These are phyloP conservation scores for Lachnellula cervina DNA, from an alignment of 2,329 filamentous ascomycete genomes.

Conservation along the genomic window DNA sequence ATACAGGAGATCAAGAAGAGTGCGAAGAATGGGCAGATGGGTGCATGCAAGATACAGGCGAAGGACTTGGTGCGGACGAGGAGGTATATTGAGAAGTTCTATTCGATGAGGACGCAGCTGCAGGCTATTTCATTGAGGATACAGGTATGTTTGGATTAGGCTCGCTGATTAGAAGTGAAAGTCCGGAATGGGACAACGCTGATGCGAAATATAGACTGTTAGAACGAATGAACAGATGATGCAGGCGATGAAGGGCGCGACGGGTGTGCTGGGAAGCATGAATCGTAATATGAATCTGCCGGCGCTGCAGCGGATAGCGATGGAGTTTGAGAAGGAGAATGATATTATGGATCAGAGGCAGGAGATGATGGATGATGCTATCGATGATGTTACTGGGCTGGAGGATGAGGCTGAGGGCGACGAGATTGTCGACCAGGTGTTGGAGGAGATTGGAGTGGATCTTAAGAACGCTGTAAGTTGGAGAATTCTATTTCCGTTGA, in stretches of 20 bases:
- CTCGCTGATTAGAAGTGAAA: background rate
- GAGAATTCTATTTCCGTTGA: background rate
- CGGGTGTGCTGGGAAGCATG: constrained; percentile 89
- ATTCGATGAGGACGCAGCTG: constrained; percentile 93
- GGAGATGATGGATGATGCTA: constrained; percentile 99
- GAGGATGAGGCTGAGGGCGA: constrained; percentile 91
- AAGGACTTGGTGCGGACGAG: constrained; percentile 93
- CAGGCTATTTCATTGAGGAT: constrained; percentile 94
- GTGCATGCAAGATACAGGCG: constrained; percentile 96
- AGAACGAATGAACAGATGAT: constrained; percentile 99
- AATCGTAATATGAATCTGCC: constrained; percentile 97
- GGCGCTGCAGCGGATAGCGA: constrained; percentile 89
- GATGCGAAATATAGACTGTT: constrained; percentile 65
- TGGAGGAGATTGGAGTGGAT: constrained; percentile 96
- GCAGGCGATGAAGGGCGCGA: constrained; percentile 99
- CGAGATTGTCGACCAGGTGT: constrained; percentile 91
- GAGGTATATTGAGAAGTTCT: constrained; percentile 97
- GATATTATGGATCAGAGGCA: constrained; percentile 99
- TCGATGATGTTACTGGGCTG: constrained; percentile 92
- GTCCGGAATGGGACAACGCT: background rate
- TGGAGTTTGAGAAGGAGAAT: constrained; percentile 99
- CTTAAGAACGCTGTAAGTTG: constrained; percentile 76
- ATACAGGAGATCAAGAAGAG: constrained; percentile 96
- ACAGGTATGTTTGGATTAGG: constrained; percentile 54
- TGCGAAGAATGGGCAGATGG: constrained; percentile 96